Conservation (phyloP, 75 land plant genomes). For the Cunninghamia lanceolata region DNA sequence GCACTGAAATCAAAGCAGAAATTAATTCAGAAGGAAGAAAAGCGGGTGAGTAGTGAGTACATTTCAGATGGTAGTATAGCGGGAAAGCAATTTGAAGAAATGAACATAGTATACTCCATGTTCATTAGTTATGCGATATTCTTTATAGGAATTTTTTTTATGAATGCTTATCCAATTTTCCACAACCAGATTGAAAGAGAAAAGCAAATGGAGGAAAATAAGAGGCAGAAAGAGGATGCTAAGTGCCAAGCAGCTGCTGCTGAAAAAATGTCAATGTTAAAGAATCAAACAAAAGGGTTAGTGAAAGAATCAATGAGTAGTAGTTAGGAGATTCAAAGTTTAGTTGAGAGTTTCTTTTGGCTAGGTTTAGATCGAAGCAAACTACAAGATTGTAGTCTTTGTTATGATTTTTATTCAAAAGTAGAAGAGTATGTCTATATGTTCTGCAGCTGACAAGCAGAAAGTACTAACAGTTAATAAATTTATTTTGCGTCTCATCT, state of each 20-base stretch:
- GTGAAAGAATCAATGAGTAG: neutral
- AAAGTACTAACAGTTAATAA: neutral
- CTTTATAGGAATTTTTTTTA: neutral
- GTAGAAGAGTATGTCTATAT: neutral
- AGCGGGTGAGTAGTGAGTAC: slow-evolving; percentile 7
- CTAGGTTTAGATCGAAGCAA: neutral
- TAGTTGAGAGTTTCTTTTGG: neutral
- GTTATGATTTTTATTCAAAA: neutral
- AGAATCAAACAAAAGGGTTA: slow-evolving; percentile 7
- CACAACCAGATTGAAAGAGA: neutral
- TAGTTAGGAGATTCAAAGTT: neutral
- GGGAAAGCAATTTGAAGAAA: neutral
- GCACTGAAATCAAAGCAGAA: slow-evolving; percentile 2
- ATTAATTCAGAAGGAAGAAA: neutral
- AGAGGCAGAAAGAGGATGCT: neutral
- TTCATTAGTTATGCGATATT: neutral
- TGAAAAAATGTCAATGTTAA: neutral
- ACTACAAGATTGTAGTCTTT: neutral
- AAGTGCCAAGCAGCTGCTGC: neutral
- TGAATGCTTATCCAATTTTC: neutral
- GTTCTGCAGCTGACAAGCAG: neutral
- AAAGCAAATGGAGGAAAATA: slow-evolving; percentile 7
- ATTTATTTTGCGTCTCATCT: neutral
- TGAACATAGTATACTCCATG: neutral
- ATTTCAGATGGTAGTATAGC: neutral